phyloP scores from a whole-genome alignment of 345 rosid species.

The Gossypium australe region DNA sequence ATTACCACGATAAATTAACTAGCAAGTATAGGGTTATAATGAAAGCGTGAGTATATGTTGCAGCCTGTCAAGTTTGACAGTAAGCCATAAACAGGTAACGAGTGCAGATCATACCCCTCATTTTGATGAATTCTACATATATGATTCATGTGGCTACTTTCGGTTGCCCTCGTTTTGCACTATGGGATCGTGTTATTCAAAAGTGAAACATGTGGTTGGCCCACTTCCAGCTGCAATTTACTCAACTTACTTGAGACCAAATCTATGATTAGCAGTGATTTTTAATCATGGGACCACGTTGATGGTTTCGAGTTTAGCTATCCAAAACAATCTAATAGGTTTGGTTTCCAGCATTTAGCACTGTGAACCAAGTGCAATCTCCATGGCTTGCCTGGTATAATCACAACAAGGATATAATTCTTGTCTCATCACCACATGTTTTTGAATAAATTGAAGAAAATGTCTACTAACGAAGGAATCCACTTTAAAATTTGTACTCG shows the following conservation, averaged over 20 bases:
- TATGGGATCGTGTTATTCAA: conserved; percentile 1
- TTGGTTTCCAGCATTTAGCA: not conserved
- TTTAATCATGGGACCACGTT: not conserved
- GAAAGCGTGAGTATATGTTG: not conserved
- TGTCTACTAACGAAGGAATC: not conserved
- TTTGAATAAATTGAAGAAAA: too few species aligned
- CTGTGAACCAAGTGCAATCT: not conserved
- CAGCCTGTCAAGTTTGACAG: conserved; percentile 12
- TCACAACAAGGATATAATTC: not conserved
- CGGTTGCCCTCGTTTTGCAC: conserved; percentile 8
- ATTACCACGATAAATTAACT: not conserved
- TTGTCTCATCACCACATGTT: not conserved
- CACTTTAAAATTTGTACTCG: not conserved
- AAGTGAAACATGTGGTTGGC: conserved; percentile 7
- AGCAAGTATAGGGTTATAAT: not conserved
- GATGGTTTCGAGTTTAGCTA: not conserved
- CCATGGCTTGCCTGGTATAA: not conserved
- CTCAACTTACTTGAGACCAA: conserved; percentile 2
- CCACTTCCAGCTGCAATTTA: conserved; percentile 9
- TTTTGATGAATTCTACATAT: conserved; percentile 1
- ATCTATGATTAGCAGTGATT: conserved; percentile 3
- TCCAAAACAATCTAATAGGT: not conserved
- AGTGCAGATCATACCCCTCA: not conserved
- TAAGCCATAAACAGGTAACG: not conserved
- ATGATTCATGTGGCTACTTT: conserved; percentile 6